Conservation (phyloP, 2,329 filamentous ascomycete species). For the Macrophomina phaseolina region DNA sequence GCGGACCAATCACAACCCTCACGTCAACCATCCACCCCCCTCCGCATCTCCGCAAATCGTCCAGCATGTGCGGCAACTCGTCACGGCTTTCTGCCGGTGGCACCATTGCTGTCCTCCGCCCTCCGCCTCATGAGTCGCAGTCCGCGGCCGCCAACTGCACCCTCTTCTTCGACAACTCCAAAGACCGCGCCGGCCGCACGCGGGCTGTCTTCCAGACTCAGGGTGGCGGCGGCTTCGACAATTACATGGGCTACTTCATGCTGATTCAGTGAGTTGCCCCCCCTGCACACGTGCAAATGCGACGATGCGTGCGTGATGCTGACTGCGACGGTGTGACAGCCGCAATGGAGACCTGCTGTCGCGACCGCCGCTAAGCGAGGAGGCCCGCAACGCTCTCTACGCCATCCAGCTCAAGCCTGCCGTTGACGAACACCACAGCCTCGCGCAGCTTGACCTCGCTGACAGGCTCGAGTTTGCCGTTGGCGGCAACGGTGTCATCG, state of each 20-base stretch:
- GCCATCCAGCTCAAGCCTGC: slow-evolving; percentile 21
- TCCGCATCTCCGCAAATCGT: not conserved
- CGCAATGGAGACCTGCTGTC: slow-evolving; percentile 24
- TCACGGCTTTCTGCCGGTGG: slow-evolving; percentile 20
- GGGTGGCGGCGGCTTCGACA: slow-evolving; percentile 15
- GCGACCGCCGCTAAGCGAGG: slow-evolving; percentile 11
- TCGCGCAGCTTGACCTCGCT: slow-evolving; percentile 15
- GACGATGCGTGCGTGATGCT: not conserved
- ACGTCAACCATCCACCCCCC: not conserved
- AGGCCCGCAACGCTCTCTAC: slow-evolving; percentile 21
- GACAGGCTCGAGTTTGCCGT: slow-evolving; percentile 17
- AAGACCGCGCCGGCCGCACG: slow-evolving; percentile 1
- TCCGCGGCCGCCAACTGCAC: slow-evolving; percentile 18
- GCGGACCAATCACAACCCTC: slow-evolving; percentile 1
- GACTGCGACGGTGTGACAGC: slow-evolving; percentile 10
- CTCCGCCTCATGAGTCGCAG: slow-evolving; percentile 14
- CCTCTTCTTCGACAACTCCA: slow-evolving; percentile 25
- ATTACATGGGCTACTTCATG: slow-evolving; percentile 17
- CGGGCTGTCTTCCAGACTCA: slow-evolving; percentile 18
- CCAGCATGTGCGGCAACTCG: slow-evolving; percentile 25
- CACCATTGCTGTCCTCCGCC: slow-evolving; percentile 27
- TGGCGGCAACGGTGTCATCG: slow-evolving; percentile 24
- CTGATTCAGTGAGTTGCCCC: slow-evolving; percentile 25
- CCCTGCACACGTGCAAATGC: not conserved
- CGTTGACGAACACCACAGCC: slow-evolving; percentile 19